Evolutionary conservation across 2,329 filamentous ascomycete genomes (phyloP), one percentile per base, ranked within the genome.

Genomic region (Dryadomyces sulphureus): DNA sequence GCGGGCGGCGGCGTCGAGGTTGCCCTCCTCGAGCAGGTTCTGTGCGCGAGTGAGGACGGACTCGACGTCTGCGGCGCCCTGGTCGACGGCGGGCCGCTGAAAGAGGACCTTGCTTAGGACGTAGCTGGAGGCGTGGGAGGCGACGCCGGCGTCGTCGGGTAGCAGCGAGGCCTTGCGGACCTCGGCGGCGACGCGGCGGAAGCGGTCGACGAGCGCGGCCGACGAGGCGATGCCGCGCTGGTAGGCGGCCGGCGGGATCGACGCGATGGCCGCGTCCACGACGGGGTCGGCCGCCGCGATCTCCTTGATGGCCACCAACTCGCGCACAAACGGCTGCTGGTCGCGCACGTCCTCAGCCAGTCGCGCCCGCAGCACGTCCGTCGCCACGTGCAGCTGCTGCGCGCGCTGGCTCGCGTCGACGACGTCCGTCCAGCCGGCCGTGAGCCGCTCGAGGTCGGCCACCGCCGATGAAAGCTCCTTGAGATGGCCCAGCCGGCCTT

Each of bases 61-160:
- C 72, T 98, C 92, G 20, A 96, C 90, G 58, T 96, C 90, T 25
- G n/a, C 27, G 14, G 30, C 25, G 38, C 21, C 30, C 11, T 34
- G 22, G 16, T 24, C 27, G 9, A 9, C 38, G 19, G 87, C 83
- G 41, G 92, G 70, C 9, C 84, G 85, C 58, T 84, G 80, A 76
- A 98, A 96, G 68, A 96, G 79, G 45, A 96, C 73, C 67, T 94
- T 93, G 70, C 86, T 94, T 56, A 98, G 70, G 41, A 93, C 72
- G 62, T 86, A 82, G 62, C 84, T 92, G 38, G 88, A 90, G 3
- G 90, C 88, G 62, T 98, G 92, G 57, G 84, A 92, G 19, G 92
- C 90, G 22, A 98, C 84, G 54, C 92, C 92, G 0, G 92, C 92
- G 57, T 95, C 84, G 53, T 94, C 89, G 14, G 92, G 92, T 16